Evolutionary conservation across 805 yeast species (phyloP).

Genomic region (Zygotorulaspora florentina): DNA sequence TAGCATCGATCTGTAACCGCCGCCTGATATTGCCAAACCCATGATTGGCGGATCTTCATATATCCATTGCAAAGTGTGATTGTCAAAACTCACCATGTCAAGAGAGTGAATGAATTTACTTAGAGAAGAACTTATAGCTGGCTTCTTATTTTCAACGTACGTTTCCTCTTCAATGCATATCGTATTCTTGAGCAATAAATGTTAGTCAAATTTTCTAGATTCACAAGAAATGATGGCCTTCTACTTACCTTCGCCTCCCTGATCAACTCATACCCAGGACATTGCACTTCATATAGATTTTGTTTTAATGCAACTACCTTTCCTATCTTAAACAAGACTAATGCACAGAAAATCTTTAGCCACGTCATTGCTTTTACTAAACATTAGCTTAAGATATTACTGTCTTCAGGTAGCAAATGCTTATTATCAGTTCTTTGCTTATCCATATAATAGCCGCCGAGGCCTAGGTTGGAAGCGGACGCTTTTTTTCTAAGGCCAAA

Average conservation of each 20-base stretch:
- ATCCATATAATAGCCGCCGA: no score
- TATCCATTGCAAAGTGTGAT: conserved; percentile 23
- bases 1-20: conserved; percentile 38
- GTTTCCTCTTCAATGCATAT: conserved; percentile 19
- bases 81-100: conserved; percentile 36
- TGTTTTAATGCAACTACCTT: background rate
- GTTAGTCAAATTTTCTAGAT: background rate
- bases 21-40: conserved; percentile 38
- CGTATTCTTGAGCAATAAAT: conserved; percentile 5
- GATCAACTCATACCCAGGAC: conserved; percentile 26
- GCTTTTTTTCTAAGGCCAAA: no score
- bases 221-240: background rate
- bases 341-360: no score
- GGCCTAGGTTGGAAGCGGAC: no score
- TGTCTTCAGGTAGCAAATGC: no score
- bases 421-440: no score
- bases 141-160: conserved; percentile 28
- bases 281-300: conserved; percentile 25
- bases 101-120: conserved; percentile 31
- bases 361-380: no score
- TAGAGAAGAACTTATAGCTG: conserved; percentile 32
- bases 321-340: no score
- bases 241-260: conserved; percentile 22
- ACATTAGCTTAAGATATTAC: no score
- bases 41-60: conserved; percentile 29